A percentile compares a stretch with the other conserved stretches of the same genome.
Conservation (phyloP, 371 early-diverging fungal species). For the Mucor saturninus region DNA sequence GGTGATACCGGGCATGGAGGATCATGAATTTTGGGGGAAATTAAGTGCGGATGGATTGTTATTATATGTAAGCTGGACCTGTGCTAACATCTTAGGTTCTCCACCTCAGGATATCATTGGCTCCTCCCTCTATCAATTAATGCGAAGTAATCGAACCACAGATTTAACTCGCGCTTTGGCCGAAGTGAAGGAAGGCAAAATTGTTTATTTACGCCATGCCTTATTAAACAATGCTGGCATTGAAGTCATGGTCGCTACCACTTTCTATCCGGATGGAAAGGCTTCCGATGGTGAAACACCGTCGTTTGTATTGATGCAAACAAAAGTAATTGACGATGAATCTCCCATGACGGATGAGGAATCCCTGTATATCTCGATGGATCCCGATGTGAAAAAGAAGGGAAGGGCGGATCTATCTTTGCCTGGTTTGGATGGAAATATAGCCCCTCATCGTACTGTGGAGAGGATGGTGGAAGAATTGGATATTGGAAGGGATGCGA, state of each 20-base stretch:
- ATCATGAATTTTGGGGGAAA: conserved; percentile 68
- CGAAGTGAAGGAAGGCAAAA: conserved; percentile 52
- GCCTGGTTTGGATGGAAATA: conserved; percentile 5
- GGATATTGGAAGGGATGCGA: conserved; percentile 32
- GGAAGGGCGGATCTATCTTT: conserved; percentile 27
- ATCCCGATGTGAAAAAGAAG: conserved; percentile 36
- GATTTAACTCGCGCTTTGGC: conserved; percentile 54
- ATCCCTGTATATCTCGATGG: conserved; percentile 32
- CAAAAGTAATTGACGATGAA: conserved; percentile 29
- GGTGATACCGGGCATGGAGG: conserved; percentile 33
- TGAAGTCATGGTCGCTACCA: conserved; percentile 48
- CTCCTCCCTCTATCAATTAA: conserved; percentile 56
- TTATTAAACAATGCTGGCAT: conserved; percentile 46
- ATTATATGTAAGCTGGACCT: conserved; percentile 53
- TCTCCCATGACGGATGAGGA: conserved; percentile 14
- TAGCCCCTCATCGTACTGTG: conserved; percentile 1
- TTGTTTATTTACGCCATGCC: conserved; percentile 46
- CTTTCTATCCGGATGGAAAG: conserved; percentile 55
- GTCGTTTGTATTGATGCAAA: conserved; percentile 52
- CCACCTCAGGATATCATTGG: conserved; percentile 55
- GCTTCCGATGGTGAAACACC: conserved; percentile 24
- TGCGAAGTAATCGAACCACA: conserved; percentile 58
- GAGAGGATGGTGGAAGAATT: conserved; percentile 48
- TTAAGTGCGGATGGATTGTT: conserved; percentile 63
- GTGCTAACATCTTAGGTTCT: conserved; percentile 49